phyloP scores from a whole-genome alignment of 495 filamentous ascomycete genomes.

The Neurospora discreta region DNA sequence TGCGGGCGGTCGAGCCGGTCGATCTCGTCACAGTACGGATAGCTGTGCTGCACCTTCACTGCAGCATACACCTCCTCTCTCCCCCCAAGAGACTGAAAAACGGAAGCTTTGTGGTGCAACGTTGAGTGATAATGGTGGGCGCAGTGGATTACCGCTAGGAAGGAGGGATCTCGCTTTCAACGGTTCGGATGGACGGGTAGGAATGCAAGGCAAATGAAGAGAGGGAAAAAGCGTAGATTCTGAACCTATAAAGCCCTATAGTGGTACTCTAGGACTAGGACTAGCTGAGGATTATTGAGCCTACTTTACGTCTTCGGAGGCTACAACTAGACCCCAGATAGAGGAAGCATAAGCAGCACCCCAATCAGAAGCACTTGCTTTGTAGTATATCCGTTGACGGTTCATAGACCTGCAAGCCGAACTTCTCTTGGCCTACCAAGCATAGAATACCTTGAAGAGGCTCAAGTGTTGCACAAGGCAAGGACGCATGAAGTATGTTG shows the following conservation, averaged over 20 bases:
- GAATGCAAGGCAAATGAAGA: neutral
- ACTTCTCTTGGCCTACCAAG: neutral
- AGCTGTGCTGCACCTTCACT: neutral
- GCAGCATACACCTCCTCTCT: neutral
- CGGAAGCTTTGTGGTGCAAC: neutral
- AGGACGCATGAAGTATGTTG: neutral
- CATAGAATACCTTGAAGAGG: neutral
- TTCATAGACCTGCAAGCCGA: neutral
- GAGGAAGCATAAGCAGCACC: neutral
- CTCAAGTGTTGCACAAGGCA: neutral
- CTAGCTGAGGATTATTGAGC: neutral
- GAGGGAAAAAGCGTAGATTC: neutral
- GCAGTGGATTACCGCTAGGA: neutral
- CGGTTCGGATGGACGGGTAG: neutral
- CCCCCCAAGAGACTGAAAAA: neutral
- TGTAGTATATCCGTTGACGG: neutral
- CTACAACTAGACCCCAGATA: neutral
- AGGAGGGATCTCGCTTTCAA: neutral
- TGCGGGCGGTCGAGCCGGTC: neutral
- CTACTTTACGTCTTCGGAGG: neutral
- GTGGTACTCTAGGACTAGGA: neutral
- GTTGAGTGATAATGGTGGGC: neutral
- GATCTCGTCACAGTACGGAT: neutral
- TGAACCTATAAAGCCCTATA: neutral
- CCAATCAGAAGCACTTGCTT: neutral